These are phyloP conservation scores for Pseudogymnoascus pannorum DNA, from an alignment of 2,329 filamentous ascomycete species.

Conservation along the genomic window DNA sequence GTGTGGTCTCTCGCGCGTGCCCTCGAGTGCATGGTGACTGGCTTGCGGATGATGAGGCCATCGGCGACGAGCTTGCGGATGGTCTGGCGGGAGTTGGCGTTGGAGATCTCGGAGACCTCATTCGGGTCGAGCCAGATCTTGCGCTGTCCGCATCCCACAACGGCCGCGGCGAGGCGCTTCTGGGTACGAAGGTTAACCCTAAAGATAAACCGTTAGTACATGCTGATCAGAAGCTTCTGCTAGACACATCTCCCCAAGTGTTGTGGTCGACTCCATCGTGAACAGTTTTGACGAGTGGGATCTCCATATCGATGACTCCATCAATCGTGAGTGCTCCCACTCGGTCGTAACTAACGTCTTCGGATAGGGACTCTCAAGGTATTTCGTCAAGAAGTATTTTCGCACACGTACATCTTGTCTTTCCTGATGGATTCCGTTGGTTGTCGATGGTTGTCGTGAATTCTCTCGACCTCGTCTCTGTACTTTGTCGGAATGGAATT, in stretches of 20 bases:
- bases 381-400: slow-evolving; percentile 7
- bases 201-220: slow-evolving; percentile 17
- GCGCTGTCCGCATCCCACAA: slow-evolving; percentile 98
- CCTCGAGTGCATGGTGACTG: slow-evolving; percentile 99
- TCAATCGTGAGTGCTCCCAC: slow-evolving; percentile 7
- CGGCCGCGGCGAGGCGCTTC: slow-evolving; percentile 98
- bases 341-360: not conserved
- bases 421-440: slow-evolving; percentile 9
- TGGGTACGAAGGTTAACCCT: slow-evolving; percentile 99
- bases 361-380: not conserved
- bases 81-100: slow-evolving; percentile 99
- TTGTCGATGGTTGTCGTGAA: slow-evolving; percentile 12
- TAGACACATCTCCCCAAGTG: not conserved
- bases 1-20: slow-evolving; percentile 92
- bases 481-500: slow-evolving; percentile 8
- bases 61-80: slow-evolving; percentile 99
- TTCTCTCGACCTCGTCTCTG: slow-evolving; percentile 10
- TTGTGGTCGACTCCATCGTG: not conserved
- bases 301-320: slow-evolving; percentile 8
- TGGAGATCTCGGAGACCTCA: slow-evolving; percentile 98
- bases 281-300: slow-evolving; percentile 4
- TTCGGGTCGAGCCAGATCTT: slow-evolving; percentile 99
- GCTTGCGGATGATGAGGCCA: slow-evolving; percentile 99
- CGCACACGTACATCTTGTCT: slow-evolving; percentile 12
- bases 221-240: not conserved